Evolutionary conservation across 805 yeast genomes (phyloP), one percentile per base, ranked within the genome.

Genomic region (Candida saitoana): DNA sequence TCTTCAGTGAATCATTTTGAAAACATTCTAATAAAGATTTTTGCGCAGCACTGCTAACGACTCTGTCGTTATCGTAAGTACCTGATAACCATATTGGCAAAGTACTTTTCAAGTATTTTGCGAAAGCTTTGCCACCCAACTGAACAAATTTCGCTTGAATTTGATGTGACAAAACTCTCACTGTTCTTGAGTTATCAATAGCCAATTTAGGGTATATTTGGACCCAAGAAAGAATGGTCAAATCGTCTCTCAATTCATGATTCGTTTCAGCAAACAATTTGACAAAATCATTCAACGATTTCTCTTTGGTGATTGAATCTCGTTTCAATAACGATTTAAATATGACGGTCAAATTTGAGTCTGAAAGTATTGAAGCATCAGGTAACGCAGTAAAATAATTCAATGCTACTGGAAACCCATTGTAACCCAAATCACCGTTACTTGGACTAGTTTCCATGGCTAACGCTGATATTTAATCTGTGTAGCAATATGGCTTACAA

Each of bases 301-400:
- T 86, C 51, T 87, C 96, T 55, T 82, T 85, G 0, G 98, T 91
- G n/a, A 79, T 81, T 5, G 82, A 75, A 54, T 89, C 96, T 55
- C 84, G 78, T 60, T 89, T 90, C 57, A 84, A 57, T 38, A 90
- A 60, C 7, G 85, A 78, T 56, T 85, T 89, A 68, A 89, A 84
- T n/a, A 81, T 67, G 8, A 89, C 66, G 34, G 76, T 74, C 42
- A 84, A 59, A 36, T 73, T 73, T 6, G 85, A 78, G 37, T 60
- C 59, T 9, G 43, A 27, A 18, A 69, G 45, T 4, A 39, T 34
- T 11, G 57, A 51, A 3, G 59, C 52, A 50, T 87, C 91, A 1
- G 96, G 95, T 4, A 82, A 60, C 3, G 93, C 95, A 11, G 84
- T 79, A 47, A 87, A 75, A 59, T 86, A 89, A 55, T 82, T 82